Base-by-base conservation (phyloP, 352 stramenopile species). In the Phytopythium cucurbitacearum region DNA sequence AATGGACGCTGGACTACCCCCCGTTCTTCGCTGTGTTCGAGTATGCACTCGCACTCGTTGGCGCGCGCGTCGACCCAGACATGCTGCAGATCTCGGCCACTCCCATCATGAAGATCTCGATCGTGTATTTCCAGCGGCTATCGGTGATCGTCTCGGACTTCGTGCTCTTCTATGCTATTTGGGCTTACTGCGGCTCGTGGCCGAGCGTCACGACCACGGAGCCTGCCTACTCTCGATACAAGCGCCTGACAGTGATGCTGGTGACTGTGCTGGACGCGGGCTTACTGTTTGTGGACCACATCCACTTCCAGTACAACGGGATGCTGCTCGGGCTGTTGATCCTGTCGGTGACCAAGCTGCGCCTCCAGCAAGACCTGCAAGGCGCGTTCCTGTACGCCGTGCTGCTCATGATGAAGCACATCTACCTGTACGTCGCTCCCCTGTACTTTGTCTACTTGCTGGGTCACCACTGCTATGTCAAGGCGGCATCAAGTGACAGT, bases 291-390 rank as follows among this genome's bases (percentile, higher is more conserved):
- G 81, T 99, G 37, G 97, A 99, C 76, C 95, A 99, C 76, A 94
- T 99, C 40, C 97, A 99, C 71, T 99, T 99, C 78, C 97, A 99
- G 69, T 99, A 99, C 82, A 99, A 99, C 66, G 96, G 96, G 11
- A 95, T 99, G 79, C 67, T 99, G 13, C 73, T 99, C 6, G 96
- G 95, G 0, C 65, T 99, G 56, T 71, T 99, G 36, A 82, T 98
- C 37, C 69, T 97, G 41, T 98, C 91, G 5, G 66, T 97, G 34
- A 85, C 82, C 40, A 87, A 89, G 55, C 78, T 94, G 50, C 64
- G 79, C 37, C 60, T 89, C 56, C 70, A 89, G 50, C 71, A 90
- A 55, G 84, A 97, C 43, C 57, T 98, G 11, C 74, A 85, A n/a
- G 92, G 85, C 5, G 95, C 89, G 0, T 67, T 91, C 36, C 43